Evolutionary conservation across 306 rosid genomes (phyloP).

Genomic region (Gynostemma pentaphyllum): DNA sequence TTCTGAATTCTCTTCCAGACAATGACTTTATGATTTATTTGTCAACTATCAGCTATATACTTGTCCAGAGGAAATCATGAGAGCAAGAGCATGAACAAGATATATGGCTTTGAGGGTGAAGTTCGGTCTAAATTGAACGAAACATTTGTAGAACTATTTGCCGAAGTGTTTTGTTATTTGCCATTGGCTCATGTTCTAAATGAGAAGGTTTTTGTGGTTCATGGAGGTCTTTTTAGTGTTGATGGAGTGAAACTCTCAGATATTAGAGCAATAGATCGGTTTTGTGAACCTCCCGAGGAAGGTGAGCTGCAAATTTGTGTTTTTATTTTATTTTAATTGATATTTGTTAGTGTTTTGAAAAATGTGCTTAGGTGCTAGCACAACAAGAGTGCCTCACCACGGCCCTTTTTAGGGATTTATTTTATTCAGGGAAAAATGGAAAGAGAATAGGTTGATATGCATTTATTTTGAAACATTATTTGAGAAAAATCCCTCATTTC

Average conservation of each 20-base stretch:
- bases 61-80: constrained; percentile 97
- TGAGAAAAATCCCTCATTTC: too few relatives aligned
- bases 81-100: constrained; percentile 99
- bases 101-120: constrained; percentile 99
- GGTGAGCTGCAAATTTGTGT: constrained; percentile 47
- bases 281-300: constrained; percentile 99
- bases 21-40: background rate
- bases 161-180: constrained; percentile 88
- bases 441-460: too few relatives aligned
- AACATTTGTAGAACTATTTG: constrained; percentile 86
- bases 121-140: constrained; percentile 83
- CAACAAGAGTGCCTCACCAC: too few relatives aligned
- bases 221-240: constrained; percentile 96
- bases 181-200: constrained; percentile 92
- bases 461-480: too few relatives aligned
- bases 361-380: too few relatives aligned
- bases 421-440: too few relatives aligned
- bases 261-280: constrained; percentile 76
- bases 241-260: constrained; percentile 93
- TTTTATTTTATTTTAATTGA: too few relatives aligned
- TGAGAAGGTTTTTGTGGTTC: constrained; percentile 76
- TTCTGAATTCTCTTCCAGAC: background rate
- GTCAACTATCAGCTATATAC: constrained; percentile 61
- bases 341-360: too few relatives aligned
- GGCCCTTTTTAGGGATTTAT: too few relatives aligned